Evolutionary conservation across 352 stramenopile species (phyloP).

Genomic region (Aphanomyces stellatus): DNA sequence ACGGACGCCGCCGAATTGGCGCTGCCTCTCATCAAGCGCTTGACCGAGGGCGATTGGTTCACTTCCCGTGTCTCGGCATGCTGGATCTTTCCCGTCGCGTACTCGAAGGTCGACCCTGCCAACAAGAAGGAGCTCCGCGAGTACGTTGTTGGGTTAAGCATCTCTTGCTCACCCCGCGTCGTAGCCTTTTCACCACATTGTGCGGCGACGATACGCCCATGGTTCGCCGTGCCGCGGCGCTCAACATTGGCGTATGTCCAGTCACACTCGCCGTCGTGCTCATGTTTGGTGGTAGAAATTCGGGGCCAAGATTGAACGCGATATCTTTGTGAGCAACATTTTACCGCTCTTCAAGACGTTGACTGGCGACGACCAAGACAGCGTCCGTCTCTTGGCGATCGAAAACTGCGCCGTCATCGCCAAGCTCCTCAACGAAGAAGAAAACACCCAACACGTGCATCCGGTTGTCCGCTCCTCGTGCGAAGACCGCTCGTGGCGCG

Average conservation of each 20-base stretch:
- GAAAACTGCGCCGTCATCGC: conserved; percentile 75
- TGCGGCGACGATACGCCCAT: conserved; percentile 85
- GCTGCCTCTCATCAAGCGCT: conserved; percentile 65
- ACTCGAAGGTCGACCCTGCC: conserved; percentile 47
- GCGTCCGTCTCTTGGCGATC: conserved; percentile 88
- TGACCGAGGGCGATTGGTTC: conserved; percentile 83
- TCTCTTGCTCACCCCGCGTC: not conserved
- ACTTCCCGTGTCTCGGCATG: conserved; percentile 83
- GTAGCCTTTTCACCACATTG: conserved; percentile 63
- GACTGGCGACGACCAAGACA: conserved; percentile 91
- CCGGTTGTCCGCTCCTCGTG: conserved; percentile 66
- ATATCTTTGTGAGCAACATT: conserved; percentile 53
- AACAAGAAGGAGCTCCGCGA: conserved; percentile 80
- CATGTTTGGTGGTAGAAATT: conserved; percentile 38
- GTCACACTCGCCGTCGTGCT: not conserved
- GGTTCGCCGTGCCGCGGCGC: conserved; percentile 67
- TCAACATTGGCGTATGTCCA: conserved; percentile 58
- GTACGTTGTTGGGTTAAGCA: conserved; percentile 49
- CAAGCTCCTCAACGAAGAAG: conserved; percentile 57
- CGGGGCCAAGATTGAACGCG: conserved; percentile 58
- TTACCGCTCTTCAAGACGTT: conserved; percentile 84
- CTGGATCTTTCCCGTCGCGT: conserved; percentile 67
- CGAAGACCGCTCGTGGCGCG: conserved; percentile 86
- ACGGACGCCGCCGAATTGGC: conserved; percentile 54
- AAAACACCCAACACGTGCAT: conserved; percentile 67